Evolutionary conservation across 129 eudicot genomes (phyloP).

Genomic region (Flaveria linearis): DNA sequence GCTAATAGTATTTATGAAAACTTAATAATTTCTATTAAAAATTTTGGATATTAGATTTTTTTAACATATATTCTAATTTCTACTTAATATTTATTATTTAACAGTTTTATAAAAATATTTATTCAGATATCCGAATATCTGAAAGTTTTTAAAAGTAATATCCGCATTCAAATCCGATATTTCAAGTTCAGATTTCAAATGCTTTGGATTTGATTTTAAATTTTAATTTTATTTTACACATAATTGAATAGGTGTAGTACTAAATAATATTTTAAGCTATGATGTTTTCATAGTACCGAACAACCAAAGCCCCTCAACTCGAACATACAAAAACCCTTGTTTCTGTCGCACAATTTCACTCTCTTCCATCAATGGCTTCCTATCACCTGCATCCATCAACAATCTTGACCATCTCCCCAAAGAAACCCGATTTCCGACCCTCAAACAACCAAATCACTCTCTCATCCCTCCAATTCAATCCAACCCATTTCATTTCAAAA

Average conservation of each 20-base stretch:
- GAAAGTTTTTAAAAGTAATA: too few species aligned
- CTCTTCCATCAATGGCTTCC: conserved; percentile 52
- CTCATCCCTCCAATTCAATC: conserved; percentile 23
- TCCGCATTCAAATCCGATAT: too few species aligned
- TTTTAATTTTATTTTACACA: too few species aligned
- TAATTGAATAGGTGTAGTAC: not conserved
- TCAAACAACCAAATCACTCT: conserved; percentile 24
- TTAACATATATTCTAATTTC: too few species aligned
- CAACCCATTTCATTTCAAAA: conserved; percentile 31
- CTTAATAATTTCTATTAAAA: too few species aligned
- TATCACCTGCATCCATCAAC: conserved; percentile 40
- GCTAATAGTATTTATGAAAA: too few species aligned
- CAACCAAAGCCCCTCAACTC: conserved; percentile 5
- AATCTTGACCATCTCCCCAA: conserved; percentile 29
- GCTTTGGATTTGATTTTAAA: too few species aligned
- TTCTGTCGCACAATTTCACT: conserved; percentile 10
- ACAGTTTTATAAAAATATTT: too few species aligned
- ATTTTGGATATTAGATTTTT: too few species aligned
- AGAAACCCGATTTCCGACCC: conserved; percentile 27
- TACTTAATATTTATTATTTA: too few species aligned
- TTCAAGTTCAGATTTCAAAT: too few species aligned
- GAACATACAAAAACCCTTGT: conserved; percentile 22
- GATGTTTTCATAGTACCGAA: not conserved
- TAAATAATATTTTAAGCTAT: not conserved
- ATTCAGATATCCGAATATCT: too few species aligned